Evolutionary conservation across 2,329 filamentous ascomycete genomes (phyloP).

Genomic region (Fusarium devonianum): DNA sequence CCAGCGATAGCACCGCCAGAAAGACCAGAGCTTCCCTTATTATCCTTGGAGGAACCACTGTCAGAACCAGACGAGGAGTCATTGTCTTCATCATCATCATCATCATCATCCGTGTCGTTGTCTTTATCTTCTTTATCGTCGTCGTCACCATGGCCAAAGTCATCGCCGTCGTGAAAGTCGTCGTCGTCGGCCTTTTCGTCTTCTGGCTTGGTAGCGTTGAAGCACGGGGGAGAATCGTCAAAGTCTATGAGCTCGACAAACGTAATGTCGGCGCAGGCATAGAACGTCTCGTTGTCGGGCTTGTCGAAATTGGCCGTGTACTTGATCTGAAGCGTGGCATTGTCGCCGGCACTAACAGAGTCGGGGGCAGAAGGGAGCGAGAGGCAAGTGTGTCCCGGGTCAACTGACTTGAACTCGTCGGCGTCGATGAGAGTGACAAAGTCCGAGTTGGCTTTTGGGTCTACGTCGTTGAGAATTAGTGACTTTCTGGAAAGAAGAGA

Average conservation of each 20-base stretch:
- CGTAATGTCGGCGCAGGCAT: constrained; percentile 58
- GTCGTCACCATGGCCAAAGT: constrained; percentile 16
- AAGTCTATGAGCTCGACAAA: constrained; percentile 50
- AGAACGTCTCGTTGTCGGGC: constrained; percentile 53
- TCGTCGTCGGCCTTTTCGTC: constrained; percentile 20
- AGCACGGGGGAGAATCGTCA: constrained; percentile 48
- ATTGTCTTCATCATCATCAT: constrained; percentile 13
- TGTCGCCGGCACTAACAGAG: constrained; percentile 49
- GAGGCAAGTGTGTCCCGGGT: constrained; percentile 56
- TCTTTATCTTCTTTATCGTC: constrained; percentile 17
- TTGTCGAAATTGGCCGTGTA: constrained; percentile 54
- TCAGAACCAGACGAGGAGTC: neutral
- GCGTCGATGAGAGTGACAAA: constrained; percentile 50
- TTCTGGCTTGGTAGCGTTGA: constrained; percentile 49
- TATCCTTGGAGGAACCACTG: constrained; percentile 18
- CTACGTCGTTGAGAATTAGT: constrained; percentile 30
- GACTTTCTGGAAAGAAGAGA: neutral
- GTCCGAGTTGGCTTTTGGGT: constrained; percentile 51
- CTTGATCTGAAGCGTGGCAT: constrained; percentile 58
- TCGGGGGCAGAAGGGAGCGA: constrained; percentile 46
- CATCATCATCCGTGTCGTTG: constrained; percentile 22
- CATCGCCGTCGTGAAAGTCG: neutral
- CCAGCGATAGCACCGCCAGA: constrained; percentile 73
- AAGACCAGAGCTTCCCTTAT: constrained; percentile 15
- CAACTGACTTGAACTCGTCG: constrained; percentile 48